These are phyloP conservation scores for Caloboletus inedulis DNA, from an alignment of 1,284 basidiomycete species.

Conservation along the genomic window DNA sequence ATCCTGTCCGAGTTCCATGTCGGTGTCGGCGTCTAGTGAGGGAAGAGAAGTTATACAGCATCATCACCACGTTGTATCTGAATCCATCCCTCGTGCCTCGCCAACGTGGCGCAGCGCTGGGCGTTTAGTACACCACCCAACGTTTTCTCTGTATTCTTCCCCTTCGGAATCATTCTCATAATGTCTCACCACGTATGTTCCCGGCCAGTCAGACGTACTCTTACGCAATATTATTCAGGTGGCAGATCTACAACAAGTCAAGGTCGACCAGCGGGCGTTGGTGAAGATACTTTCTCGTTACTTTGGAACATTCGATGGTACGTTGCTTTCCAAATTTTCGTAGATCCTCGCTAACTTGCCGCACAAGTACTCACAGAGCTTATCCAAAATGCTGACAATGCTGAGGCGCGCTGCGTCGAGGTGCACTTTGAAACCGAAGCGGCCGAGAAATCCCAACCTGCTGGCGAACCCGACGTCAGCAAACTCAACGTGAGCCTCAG, in stretches of 20 bases:
- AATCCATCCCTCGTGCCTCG: not conserved
- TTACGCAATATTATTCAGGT: slow-evolving; percentile 1
- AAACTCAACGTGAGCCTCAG: not conserved
- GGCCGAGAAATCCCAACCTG: slow-evolving; percentile 33
- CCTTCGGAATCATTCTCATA: not conserved
- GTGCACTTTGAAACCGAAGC: slow-evolving; percentile 72
- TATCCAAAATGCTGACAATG: slow-evolving; percentile 94
- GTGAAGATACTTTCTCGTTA: slow-evolving; percentile 24
- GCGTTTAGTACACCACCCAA: not conserved
- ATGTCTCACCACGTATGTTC: slow-evolving; percentile 11
- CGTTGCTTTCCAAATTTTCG: not conserved
- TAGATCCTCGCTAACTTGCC: not conserved
- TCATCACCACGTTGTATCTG: not conserved
- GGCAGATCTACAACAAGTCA: slow-evolving; percentile 12
- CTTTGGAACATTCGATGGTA: slow-evolving; percentile 23
- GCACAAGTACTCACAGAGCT: slow-evolving; percentile 80
- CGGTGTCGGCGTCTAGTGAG: too few relatives aligned
- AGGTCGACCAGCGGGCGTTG: slow-evolving; percentile 16
- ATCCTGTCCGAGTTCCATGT: too few relatives aligned
- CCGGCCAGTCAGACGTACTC: not conserved
- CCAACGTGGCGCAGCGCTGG: too few relatives aligned
- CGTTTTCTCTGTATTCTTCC: not conserved
- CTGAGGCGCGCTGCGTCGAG: slow-evolving; percentile 73
- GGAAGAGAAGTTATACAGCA: too few relatives aligned
- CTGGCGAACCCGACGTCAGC: not conserved